Base-by-base conservation (phyloP, 345 rosid genomes). In the Populus nigra region DNA sequence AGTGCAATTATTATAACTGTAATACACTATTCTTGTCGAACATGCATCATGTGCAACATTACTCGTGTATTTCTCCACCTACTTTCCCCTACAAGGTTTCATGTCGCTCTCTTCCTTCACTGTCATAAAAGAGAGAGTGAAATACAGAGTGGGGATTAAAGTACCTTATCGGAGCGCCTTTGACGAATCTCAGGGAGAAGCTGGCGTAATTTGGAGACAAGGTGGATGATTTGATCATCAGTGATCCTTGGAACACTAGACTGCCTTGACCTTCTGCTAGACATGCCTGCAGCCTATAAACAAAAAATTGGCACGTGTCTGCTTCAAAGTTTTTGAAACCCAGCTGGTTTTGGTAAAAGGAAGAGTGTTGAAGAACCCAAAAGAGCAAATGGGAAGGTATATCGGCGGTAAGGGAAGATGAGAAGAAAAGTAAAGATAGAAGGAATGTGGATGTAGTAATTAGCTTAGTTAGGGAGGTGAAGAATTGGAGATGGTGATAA, bases 201-300 rank as follows among this genome's bases (percentile, higher is more conserved):
- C 39, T 90, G 93, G 47, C 93, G 90, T 77, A 96, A 83, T 80
- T 96, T 96, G 79, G 96, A 84, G 85, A 96, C 86, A 29, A 96
- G 98, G 59, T 92, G 91, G 66, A 89, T 87, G 87, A 96, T 96
- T 83, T 96, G 99, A 74, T 91, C 98, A 83, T 96, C 98, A 17
- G 81, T 91, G 84, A 96, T 96, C 82, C 98, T 87, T 8, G 98
- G 91, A 74, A 73, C 84, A 23, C 89, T 79, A 9, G 71, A 38
- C 80, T 91, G 97, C 88, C 98, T 93, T 13, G 99, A 88, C 86
- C 98, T 92, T 85, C 99, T 88, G 88, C 88, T 83, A 69, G 99
- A 93, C 99, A 96, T 96, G 49, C 11, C 61, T 76, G 49, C 12
- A 6, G 4, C 36, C 53, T 57, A 11, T 8, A 65, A 20, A 65